Evolutionary conservation across 1,284 basidiomycete species (phyloP), one percentile per base, ranked within the genome.

Genomic region (Trichosporon faecale): DNA sequence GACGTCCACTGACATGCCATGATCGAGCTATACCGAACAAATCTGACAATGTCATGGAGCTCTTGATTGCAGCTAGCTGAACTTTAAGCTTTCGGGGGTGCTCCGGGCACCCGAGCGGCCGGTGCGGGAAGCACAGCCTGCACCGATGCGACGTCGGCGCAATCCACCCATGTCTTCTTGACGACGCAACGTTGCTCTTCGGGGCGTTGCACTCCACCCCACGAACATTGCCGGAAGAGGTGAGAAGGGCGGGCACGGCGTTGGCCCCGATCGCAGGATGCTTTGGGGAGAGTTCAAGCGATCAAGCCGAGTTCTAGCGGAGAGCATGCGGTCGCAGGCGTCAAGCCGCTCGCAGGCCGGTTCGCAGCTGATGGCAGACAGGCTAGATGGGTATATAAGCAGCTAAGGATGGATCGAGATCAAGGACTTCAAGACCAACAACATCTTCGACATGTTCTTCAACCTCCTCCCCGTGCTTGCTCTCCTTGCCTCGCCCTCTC

Each of bases 101-200:
- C 11, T 9, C 16, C 18, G 40, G 40, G 18, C 40, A 44, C 35
- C 35, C 35, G 35, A 37, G 35, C 12, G 12, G 4, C 21, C 49
- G 49, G 49, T 21, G 49, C 49, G 49, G 49, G 49, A 52, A 52
- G 49, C 49, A 52, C 49, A 52, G 49, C 49, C 23, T 46, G 44
- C 44, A 14, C 44, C 44, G 44, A 21, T 46, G 44, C 44, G 44
- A 21, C 14, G 44, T 52, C 49, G 49, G 23, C 21, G 23, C 21
- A n/a, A 52, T 12, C 35, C 9, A 37, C 35, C 11, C 35, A 35
- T 35, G 33, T 11, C 8, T 35, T 35, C 31, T n/a, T n/a, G n/a
- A n/a, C n/a, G n/a, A n/a, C n/a, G n/a, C n/a, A n/a, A n/a, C n/a
- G n/a, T n/a, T n/a, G n/a, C n/a, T n/a, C n/a, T n/a, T n/a, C n/a